A percentile compares a stretch with the other conserved stretches of the same genome.
These are phyloP conservation scores for Backusella macrospora DNA, from an alignment of 192 early-diverging fungal genomes.

Conservation along the genomic window DNA sequence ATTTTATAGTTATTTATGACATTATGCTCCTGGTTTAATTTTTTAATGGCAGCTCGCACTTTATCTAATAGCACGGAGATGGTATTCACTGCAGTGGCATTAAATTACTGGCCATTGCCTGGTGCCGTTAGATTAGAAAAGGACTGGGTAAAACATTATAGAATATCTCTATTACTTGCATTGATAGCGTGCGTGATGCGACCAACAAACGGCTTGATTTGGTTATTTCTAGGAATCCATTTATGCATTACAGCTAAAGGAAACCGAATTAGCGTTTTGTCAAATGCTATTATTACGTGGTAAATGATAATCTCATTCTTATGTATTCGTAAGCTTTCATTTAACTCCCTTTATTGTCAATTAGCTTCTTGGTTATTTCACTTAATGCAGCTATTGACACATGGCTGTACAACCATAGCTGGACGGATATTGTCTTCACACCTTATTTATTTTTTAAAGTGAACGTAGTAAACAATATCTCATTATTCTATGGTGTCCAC, in stretches of 20 bases:
- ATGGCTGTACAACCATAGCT: slow-evolving; percentile 68
- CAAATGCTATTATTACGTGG: slow-evolving; percentile 47
- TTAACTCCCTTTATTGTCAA: background rate
- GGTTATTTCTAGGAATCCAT: slow-evolving; percentile 74
- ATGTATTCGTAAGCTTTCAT: background rate
- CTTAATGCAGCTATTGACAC: slow-evolving; percentile 59
- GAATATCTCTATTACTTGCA: slow-evolving; percentile 66
- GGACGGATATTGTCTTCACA: slow-evolving; percentile 68
- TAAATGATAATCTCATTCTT: slow-evolving; percentile 24
- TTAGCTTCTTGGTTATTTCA: slow-evolving; percentile 9
- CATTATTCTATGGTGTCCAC: slow-evolving; percentile 90
- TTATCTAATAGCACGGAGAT: slow-evolving; percentile 76
- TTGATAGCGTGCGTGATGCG: slow-evolving; percentile 82
- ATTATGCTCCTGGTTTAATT: slow-evolving; percentile 61
- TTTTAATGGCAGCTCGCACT: slow-evolving; percentile 54
- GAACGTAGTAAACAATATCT: slow-evolving; percentile 81
- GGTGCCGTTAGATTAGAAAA: slow-evolving; percentile 4
- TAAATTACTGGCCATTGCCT: slow-evolving; percentile 86
- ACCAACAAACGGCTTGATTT: slow-evolving; percentile 87
- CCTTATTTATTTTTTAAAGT: slow-evolving; percentile 80
- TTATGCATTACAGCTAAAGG: slow-evolving; percentile 47
- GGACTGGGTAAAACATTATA: slow-evolving; percentile 24
- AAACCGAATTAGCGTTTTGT: slow-evolving; percentile 25
- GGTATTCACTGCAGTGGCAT: slow-evolving; percentile 67
- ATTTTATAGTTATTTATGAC: slow-evolving; percentile 53